Evolutionary conservation across 768 basidiomycete species (phyloP).

Genomic region (Boletus speciosus): DNA sequence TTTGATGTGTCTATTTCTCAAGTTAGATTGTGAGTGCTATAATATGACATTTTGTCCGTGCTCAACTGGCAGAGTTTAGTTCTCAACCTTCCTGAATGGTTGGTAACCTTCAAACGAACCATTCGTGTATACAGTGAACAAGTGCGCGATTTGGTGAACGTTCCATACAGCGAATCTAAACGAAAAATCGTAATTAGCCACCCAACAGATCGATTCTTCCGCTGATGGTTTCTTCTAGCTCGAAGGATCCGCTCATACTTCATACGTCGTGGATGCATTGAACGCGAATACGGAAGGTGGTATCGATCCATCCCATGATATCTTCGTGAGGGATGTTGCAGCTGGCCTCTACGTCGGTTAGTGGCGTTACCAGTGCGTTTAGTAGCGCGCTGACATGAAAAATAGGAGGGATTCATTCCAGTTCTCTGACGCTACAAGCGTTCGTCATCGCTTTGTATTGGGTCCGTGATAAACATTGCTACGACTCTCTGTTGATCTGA

Average conservation of each 20-base stretch:
- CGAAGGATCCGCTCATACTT: not conserved
- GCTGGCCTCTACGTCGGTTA: constrained; percentile 2
- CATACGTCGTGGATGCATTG: constrained; percentile 1
- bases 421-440: constrained; percentile 4
- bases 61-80: not conserved
- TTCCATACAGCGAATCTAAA: constrained; percentile 1
- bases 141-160: constrained; percentile 3
- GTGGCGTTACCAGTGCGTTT: not conserved
- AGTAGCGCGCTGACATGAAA: not conserved
- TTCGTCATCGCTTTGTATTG: not conserved
- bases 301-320: not conserved
- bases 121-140: not conserved
- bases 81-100: not conserved
- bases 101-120: constrained; percentile 4
- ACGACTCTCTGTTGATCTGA: not conserved
- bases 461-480: not conserved
- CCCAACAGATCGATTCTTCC: not conserved
- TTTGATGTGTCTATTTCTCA: constrained; percentile 2
- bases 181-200: not conserved
- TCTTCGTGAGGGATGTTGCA: constrained; percentile 1
- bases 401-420: not conserved
- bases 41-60: no score
- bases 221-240: not conserved
- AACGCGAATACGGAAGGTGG: not conserved
- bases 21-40: not conserved